Base-by-base conservation (phyloP, 768 basidiomycete species). In the Leccinellum luteum region DNA sequence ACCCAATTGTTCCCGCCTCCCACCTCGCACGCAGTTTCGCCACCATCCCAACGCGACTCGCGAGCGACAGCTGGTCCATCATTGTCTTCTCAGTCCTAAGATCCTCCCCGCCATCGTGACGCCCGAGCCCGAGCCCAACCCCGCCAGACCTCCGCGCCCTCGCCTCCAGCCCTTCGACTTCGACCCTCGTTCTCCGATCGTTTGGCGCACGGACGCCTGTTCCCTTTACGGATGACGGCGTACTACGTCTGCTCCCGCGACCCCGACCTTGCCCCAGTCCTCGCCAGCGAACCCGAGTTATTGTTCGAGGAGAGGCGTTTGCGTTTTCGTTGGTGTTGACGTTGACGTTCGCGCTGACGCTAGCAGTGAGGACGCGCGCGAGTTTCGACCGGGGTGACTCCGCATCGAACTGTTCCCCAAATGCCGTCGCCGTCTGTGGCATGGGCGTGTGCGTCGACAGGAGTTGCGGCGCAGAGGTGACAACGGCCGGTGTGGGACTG, bases 371-470 rank as follows among this genome's bases (percentile, higher is more conserved):
- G 2, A 67, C 66, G 12, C 30, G 55, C 4, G 66, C 66, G 14
- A 67, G 66, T 49, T 57, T 67, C 4, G 66, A 66, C 5, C 66
- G 58, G 5, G 66, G 66, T 1, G 64, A 67, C 8, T 65, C 60
- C 3, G 43, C 13, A 1, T 17, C 38, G 6, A 48, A 6, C 1
- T 6, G 28, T 49, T 10, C 30, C 3, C 7, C n/a, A 21, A 19
- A 10, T 4, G n/a, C 10, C 0, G 9, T 25, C 0, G 23, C 14
- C 0, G 10, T 19, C 1, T 17, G 38, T n/a, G 41, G 53, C 9
- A 38, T 21, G 9, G 9, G 7, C 6, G 6, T 10, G 2, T 4
- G 35, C 14, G 13, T 13, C 3, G 35, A 6, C 6, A 45, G 21
- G 13, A 6, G 44, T 23, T 23, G 19, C 6, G 17, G 19, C 6